phyloP scores from a whole-genome alignment of 306 rosid genomes.

The Heteromeles arbutifolia region DNA sequence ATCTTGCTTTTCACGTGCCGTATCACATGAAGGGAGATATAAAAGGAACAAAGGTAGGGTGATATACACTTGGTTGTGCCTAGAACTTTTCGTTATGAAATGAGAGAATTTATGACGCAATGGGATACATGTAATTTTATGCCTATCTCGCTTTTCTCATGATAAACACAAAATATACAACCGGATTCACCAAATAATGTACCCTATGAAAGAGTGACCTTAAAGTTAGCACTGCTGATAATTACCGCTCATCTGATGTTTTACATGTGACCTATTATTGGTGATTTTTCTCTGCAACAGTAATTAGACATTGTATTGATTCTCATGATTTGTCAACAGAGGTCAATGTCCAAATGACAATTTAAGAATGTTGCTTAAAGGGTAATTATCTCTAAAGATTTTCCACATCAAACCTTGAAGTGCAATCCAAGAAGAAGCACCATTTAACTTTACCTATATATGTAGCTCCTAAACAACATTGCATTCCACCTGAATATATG shows the following conservation, averaged over 20 bases:
- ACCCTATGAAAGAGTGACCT: neutral
- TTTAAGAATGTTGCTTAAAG: slow-evolving; percentile 10
- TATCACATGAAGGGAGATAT: too few species aligned
- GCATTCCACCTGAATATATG: slow-evolving; percentile 2
- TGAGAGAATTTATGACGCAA: neutral
- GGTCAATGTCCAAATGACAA: slow-evolving; percentile 17
- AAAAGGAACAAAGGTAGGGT: too few species aligned
- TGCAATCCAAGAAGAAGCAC: slow-evolving; percentile 42
- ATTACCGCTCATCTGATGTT: neutral
- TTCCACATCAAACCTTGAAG: slow-evolving; percentile 45
- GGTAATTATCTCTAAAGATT: slow-evolving; percentile 39
- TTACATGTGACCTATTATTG: neutral
- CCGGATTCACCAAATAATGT: too few species aligned
- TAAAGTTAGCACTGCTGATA: neutral
- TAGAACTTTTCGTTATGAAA: too few species aligned
- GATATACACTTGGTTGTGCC: too few species aligned
- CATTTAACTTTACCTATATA: neutral
- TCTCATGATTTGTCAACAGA: neutral
- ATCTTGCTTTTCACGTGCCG: neutral
- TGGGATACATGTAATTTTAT: accelerated
- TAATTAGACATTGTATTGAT: neutral
- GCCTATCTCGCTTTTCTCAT: accelerated
- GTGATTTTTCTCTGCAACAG: neutral
- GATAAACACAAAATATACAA: too few species aligned
- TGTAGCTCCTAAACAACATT: slow-evolving; percentile 3